phyloP scores from a whole-genome alignment of 495 filamentous ascomycete genomes.

The Aspergillus incahuasiensis region DNA sequence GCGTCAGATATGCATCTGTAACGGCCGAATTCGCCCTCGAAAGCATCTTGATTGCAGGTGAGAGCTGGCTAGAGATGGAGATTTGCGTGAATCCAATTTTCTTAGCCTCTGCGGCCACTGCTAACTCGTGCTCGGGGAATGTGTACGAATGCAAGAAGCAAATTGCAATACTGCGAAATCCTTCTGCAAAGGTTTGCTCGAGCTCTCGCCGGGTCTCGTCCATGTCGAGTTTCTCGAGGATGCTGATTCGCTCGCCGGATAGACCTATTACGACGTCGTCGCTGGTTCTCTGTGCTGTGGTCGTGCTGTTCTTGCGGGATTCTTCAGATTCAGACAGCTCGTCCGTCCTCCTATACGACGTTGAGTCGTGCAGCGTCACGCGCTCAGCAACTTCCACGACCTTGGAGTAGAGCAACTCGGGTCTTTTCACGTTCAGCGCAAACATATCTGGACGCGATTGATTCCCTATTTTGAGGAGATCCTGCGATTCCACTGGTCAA shows the following conservation, averaged over 20 bases:
- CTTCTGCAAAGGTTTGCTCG: conserved; percentile 24
- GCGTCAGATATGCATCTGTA: conserved; percentile 87
- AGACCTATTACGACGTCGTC: conserved; percentile 13
- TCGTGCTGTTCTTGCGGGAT: too few relatives aligned
- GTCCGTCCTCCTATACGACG: too few relatives aligned
- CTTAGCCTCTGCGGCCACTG: conserved; percentile 35
- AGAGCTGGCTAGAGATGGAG: conserved; percentile 33
- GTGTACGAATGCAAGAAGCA: conserved; percentile 42
- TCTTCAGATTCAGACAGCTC: too few relatives aligned
- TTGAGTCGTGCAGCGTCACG: conserved; percentile 28
- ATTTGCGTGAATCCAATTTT: conserved; percentile 39
- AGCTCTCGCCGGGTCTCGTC: conserved; percentile 23
- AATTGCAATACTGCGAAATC: conserved; percentile 39
- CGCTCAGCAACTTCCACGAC: conserved; percentile 72
- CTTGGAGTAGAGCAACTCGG: conserved; percentile 61
- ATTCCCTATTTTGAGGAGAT: conserved; percentile 78
- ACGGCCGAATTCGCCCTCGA: conserved; percentile 81
- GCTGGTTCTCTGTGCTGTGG: conserved; percentile 58
- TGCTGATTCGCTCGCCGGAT: conserved; percentile 36
- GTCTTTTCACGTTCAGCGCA: conserved; percentile 65
- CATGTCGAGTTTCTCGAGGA: conserved; percentile 26
- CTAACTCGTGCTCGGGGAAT: conserved; percentile 40
- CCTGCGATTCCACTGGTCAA: conserved; percentile 29
- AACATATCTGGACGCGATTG: conserved; percentile 74
- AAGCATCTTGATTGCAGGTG: conserved; percentile 69